phyloP scores from a whole-genome alignment of 305 asterid species.

The Fraxinus floribunda region DNA sequence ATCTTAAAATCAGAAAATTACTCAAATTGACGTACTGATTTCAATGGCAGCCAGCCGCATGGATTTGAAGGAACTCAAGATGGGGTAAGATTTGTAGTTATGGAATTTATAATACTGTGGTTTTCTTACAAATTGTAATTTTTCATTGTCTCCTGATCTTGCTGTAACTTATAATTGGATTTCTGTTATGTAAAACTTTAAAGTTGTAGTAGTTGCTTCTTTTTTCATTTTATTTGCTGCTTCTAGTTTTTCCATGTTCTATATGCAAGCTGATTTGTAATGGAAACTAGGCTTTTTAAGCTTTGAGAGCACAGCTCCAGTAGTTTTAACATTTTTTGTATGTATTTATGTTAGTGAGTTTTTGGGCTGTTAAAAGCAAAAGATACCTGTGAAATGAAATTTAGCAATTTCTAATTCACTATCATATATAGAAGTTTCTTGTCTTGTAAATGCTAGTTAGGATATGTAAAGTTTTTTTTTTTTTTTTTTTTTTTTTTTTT shows the following conservation, averaged over 20 bases:
- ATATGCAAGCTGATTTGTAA: not conserved
- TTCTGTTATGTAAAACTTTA: not conserved
- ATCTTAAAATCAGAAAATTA: slow-evolving; percentile 15
- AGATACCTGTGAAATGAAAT: not conserved
- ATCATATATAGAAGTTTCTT: not conserved
- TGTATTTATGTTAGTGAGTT: not conserved
- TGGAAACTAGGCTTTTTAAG: not conserved
- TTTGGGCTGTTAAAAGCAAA: not conserved
- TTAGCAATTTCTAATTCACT: not conserved
- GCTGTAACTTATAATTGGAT: not conserved
- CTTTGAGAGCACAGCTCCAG: not conserved
- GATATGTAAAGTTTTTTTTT: no score
- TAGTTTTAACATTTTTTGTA: not conserved
- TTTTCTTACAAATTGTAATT: not conserved
- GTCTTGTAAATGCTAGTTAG: not conserved
- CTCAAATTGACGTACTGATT: slow-evolving; percentile 29
- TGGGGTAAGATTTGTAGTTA: slow-evolving; percentile 65
- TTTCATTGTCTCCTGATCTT: not conserved
- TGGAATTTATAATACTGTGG: slow-evolving; percentile 4
- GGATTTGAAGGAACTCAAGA: slow-evolving; percentile 96
- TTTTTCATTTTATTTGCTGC: not conserved
- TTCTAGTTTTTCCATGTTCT: not conserved
- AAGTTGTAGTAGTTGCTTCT: not conserved
- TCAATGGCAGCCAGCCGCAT: slow-evolving; percentile 72
- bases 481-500: no score